A percentile compares a stretch with the other conserved stretches of the same genome.
Conservation (phyloP, 257 asterid species). For the Nicotiana tabacum region DNA sequence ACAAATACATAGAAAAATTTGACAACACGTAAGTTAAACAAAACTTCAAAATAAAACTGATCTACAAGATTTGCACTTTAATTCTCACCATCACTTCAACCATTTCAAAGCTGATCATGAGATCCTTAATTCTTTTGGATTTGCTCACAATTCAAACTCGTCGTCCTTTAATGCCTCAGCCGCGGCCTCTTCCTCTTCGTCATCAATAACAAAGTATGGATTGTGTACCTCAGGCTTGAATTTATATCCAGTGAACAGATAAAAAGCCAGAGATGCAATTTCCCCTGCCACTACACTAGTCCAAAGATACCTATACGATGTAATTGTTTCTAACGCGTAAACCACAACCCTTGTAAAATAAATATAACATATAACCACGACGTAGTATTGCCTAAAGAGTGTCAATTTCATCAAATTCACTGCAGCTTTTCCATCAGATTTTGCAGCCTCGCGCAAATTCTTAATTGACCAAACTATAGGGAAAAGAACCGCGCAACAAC, state of each 20-base stretch:
- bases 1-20: not conserved
- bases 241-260: constrained; percentile 62
- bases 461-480: constrained; percentile 93
- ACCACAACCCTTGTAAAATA: constrained; percentile 89
- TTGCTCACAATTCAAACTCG: constrained; percentile 69
- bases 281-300: constrained; percentile 77
- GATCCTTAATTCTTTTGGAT: not conserved
- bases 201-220: constrained; percentile 74
- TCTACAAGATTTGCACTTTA: not conserved
- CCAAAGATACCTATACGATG: constrained; percentile 77
- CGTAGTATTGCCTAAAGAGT: constrained; percentile 69
- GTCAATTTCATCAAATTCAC: constrained; percentile 89
- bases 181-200: constrained; percentile 88
- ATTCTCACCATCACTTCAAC: not conserved
- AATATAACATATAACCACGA: constrained; percentile 80
- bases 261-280: constrained; percentile 71
- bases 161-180: constrained; percentile 84
- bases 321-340: constrained; percentile 76
- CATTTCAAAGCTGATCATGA: not conserved
- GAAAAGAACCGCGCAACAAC: constrained; percentile 78
- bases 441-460: constrained; percentile 81
- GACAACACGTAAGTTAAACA: not conserved
- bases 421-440: constrained; percentile 83
- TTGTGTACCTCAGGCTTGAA: constrained; percentile 83
- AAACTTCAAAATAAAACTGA: not conserved